Evolutionary conservation across 140 eudicot genomes (phyloP).

Genomic region (Eryngium alpinum): DNA sequence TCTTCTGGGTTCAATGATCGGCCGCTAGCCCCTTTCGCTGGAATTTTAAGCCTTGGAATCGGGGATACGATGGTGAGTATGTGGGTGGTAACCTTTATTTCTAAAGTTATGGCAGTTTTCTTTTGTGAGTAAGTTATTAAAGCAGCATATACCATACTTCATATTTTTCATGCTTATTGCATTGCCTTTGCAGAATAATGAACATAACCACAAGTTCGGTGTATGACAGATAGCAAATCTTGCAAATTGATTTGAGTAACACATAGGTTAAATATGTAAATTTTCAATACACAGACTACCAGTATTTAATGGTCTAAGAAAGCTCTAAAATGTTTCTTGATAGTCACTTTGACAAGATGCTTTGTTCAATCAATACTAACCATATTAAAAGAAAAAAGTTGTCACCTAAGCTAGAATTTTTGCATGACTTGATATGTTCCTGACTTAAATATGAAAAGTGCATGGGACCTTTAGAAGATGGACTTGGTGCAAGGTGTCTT

Average conservation of each 20-base stretch:
- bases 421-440: neutral
- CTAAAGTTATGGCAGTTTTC: too few species aligned
- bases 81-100: neutral
- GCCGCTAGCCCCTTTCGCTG: slow-evolving; percentile 96
- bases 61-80: slow-evolving; percentile 95
- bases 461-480: neutral
- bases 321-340: neutral
- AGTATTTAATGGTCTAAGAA: neutral
- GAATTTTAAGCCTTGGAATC: slow-evolving; percentile 93
- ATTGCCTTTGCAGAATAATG: neutral
- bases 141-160: neutral
- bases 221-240: neutral
- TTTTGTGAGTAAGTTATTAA: too few species aligned
- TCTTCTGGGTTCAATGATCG: slow-evolving; percentile 87
- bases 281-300: too few species aligned
- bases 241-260: too few species aligned
- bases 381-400: neutral
- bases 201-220: neutral
- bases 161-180: slow-evolving; percentile 1
- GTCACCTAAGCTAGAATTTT: neutral
- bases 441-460: too few species aligned
- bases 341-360: neutral
- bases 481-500: neutral
- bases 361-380: neutral
- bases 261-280: neutral